Evolutionary conservation across 768 basidiomycete species (phyloP), one percentile per base, ranked within the genome.

Genomic region (Naganishia friedmannii): DNA sequence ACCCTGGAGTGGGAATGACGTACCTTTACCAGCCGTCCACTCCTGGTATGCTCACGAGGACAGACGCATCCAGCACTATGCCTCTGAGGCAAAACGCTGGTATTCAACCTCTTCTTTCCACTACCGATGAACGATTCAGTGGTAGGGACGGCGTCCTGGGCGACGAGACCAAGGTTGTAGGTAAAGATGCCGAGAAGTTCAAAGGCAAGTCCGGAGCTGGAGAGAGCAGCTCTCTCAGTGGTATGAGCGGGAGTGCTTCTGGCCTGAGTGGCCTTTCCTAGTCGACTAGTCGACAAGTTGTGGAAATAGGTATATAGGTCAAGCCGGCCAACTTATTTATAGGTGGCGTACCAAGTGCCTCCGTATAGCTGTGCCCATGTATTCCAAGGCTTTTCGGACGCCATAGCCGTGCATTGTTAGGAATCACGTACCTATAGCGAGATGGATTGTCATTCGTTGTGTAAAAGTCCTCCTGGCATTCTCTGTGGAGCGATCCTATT

Each of bases 1-100:
- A 54, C 23, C 67, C 58, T 34, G 56, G 55, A 26, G 68, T 72
- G 23, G 71, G 71, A 32, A 68, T 68, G 63, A 65, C 66, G 7
- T 72, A 72, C 54, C 32, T 72, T 6, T 72, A 67, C 45, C 48
- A 65, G 46, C 58, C 57, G 0, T n/a, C 39, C 2, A 29, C 34
- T 21, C 26, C 39, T 2, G n/a, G 23, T n/a, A 13, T 1, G 9
- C 34, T 26, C 17, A 5, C 42, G 23, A 3, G 13, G 6, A 19
- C 39, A 4, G 6, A 13, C 21, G 17, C 60, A 26, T 39, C 60
- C 5, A 5, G 23, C 28, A 26, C 26, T 29, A 63, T 63, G 10
- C 60, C 60, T 26, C 60, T 63, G 23, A n/a, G 60, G 39, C 60
- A 45, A 26, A 26, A 45, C 26, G 37, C 39, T 12, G 39, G 56